phyloP scores from a whole-genome alignment of 768 basidiomycete species.

The Tylopilus cervinicoccineus region DNA sequence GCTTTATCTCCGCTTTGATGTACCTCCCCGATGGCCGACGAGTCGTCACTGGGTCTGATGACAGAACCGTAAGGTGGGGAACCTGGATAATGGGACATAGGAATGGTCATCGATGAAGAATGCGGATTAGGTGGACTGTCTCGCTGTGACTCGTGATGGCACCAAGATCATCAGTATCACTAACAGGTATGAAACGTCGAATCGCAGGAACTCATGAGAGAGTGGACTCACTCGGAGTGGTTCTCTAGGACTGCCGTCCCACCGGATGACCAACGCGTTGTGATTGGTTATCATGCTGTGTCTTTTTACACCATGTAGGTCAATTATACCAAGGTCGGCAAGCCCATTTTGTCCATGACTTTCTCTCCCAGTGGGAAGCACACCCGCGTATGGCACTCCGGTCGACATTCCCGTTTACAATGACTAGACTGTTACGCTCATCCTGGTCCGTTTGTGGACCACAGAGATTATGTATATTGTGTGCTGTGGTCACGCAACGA shows the following conservation, averaged over 20 bases:
- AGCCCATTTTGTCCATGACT: neutral
- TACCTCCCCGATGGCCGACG: constrained; percentile 10
- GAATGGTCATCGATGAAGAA: neutral
- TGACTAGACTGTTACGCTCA: neutral
- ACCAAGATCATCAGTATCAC: neutral
- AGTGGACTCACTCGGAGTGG: neutral
- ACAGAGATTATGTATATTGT: neutral
- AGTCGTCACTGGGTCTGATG: neutral
- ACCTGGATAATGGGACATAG: neutral
- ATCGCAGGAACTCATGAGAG: neutral
- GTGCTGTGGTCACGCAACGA: constrained; percentile 7
- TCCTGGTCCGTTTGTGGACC: neutral
- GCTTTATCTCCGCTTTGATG: neutral
- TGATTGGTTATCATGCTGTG: accelerated
- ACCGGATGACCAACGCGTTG: neutral
- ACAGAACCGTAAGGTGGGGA: neutral
- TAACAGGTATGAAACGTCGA: neutral
- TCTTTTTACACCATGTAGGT: neutral
- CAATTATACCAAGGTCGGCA: neutral
- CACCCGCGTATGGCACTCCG: neutral
- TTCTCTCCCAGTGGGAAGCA: neutral
- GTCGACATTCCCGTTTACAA: neutral
- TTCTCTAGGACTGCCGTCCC: neutral
- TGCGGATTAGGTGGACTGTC: accelerated
- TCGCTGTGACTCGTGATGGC: neutral